Evolutionary conservation across 1,139 yeast species (phyloP), one percentile per base, ranked within the genome.

Genomic region (Protomyces macrosporus): DNA sequence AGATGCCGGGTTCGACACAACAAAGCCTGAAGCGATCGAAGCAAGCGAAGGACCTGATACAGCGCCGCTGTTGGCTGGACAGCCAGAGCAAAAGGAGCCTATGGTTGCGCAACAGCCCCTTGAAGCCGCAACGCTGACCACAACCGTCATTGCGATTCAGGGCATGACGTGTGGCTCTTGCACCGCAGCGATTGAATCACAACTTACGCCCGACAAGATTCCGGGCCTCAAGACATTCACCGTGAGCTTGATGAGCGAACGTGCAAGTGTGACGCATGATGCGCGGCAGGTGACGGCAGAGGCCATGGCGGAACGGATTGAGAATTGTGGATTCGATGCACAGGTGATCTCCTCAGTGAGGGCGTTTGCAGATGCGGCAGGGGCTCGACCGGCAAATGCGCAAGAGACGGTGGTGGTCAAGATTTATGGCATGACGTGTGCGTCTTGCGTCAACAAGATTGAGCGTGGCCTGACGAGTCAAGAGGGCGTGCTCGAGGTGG

Each of bases 151-250:
- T 6, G 45, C 62, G 16, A 58, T 85, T 5, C 71, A 71, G 35
- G 97, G 97, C 3, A 90, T 90, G 97, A 89, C 97, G 4, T 90
- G 97, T 72, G 88, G 93, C 2, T 82, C 95, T 0, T 90, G 97
- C 72, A 82, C 86, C 1, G 79, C 84, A 1, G 77, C 91, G 0
- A 83, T 90, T 42, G 83, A 86, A 1, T 75, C 75, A 30, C 83
- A 85, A 1, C 74, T 89, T 34, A 45, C 40, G 16, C 48, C 62
- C 5, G 10, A 40, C 4, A 51, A 51, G n/a, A 42, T 58, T 9
- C 39, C 52, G 6, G 62, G 62, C 35, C 56, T 58, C 5, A 50
- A 45, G 7, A 52, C 62, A 1, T 58, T 58, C 45, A 39, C 56
- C 16, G 45, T 58, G 1, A 37, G 56, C 16, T 33, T 58, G 42